Conservation (phyloP, 495 filamentous ascomycete species). For the Lindgomyces ingoldianus region DNA sequence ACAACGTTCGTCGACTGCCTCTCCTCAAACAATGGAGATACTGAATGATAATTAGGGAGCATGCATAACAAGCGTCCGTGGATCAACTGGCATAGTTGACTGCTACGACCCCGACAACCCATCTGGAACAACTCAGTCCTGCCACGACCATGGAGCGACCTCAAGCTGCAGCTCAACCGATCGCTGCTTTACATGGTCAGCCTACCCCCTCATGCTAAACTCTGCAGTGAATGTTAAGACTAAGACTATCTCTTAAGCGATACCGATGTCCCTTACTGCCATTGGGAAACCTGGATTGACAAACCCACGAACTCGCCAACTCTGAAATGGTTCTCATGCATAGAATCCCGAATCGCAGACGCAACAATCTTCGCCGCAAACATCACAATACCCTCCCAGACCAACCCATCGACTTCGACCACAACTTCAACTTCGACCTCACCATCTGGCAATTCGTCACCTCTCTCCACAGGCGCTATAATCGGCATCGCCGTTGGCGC, state of each 20-base stretch:
- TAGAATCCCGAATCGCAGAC: conserved; percentile 9
- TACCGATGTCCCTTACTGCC: conserved; percentile 14
- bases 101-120: conserved; percentile 33
- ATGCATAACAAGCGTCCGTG: conserved; percentile 27
- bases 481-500: conserved; percentile 19
- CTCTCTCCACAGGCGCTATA: conserved; percentile 14
- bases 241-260: conserved; percentile 2
- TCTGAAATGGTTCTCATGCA: conserved; percentile 30
- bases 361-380: conserved; percentile 20
- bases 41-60: conserved; percentile 16
- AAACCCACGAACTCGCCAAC: conserved; percentile 10
- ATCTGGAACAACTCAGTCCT: conserved; percentile 23
- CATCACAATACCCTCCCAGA: conserved; percentile 9
- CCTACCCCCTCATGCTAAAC: background rate
- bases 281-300: conserved; percentile 27
- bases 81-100: conserved; percentile 28
- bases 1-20: conserved; percentile 17
- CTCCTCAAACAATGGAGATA: background rate
- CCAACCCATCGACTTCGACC: background rate
- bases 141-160: conserved; percentile 16
- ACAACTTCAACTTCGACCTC: background rate
- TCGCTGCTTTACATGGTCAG: conserved; percentile 30
- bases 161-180: conserved; percentile 21
- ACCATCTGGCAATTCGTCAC: background rate
- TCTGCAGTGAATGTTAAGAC: background rate